These are phyloP conservation scores for Lactifluus pinguis DNA, from an alignment of 768 basidiomycete species.

Conservation along the genomic window DNA sequence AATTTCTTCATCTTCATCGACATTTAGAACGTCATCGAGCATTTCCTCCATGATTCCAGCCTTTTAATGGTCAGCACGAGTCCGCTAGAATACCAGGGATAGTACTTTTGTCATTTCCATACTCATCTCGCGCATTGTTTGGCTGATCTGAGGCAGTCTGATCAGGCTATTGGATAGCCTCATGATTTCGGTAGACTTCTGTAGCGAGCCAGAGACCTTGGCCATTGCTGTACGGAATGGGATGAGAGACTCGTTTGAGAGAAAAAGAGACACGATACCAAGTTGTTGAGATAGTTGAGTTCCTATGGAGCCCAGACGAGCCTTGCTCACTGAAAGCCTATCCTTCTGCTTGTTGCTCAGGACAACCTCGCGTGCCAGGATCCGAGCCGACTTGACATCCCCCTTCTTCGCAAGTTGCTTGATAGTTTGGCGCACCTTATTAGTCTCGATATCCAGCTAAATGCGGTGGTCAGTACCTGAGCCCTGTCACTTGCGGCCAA, in stretches of 20 bases:
- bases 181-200: conserved; percentile 99
- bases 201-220: conserved; percentile 95
- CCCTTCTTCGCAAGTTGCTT: conserved; percentile 88
- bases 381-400: conserved; percentile 85
- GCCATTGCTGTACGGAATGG: conserved; percentile 58
- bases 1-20: conserved; percentile 91
- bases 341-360: conserved; percentile 93
- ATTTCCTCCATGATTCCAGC: conserved; percentile 98
- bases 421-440: conserved; percentile 69
- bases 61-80: conserved; percentile 32
- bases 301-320: conserved; percentile 81
- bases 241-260: not conserved
- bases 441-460: conserved; percentile 75
- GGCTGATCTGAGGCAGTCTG: conserved; percentile 86
- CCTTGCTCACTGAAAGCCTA: conserved; percentile 85
- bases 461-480: conserved; percentile 9
- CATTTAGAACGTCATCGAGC: conserved; percentile 86
- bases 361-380: conserved; percentile 91
- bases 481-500: conserved; percentile 12
- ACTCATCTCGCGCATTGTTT: conserved; percentile 93
- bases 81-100: conserved; percentile 4
- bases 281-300: conserved; percentile 87
- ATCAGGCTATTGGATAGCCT: conserved; percentile 90
- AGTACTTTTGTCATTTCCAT: conserved; percentile 98
- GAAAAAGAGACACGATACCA: conserved; percentile 43